phyloP scores from a whole-genome alignment of 2,329 filamentous ascomycete species.

The Diplodia intermedia region DNA sequence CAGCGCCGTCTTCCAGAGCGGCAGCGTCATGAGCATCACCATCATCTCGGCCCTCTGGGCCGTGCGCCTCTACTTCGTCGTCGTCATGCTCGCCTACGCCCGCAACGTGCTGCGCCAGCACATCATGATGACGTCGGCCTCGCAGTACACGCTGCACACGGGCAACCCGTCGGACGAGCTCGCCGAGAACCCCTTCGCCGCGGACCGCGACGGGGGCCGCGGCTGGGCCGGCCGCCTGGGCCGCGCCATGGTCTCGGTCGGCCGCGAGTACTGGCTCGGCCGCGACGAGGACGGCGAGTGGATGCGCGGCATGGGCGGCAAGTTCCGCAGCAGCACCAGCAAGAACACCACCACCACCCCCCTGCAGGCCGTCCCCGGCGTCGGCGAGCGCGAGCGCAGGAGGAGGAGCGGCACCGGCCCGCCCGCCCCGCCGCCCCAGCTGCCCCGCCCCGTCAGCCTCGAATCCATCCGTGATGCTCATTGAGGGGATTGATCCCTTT shows the following conservation, averaged over 20 bases:
- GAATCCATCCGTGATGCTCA: conserved; percentile 13
- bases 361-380: conserved; percentile 51
- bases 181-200: conserved; percentile 73
- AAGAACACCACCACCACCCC: conserved; percentile 50
- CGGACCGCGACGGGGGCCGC: conserved; percentile 73
- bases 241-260: conserved; percentile 76
- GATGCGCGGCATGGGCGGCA: conserved; percentile 68
- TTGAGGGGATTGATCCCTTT: background rate
- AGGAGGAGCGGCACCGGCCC: conserved; percentile 68
- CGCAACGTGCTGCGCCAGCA: conserved; percentile 76
- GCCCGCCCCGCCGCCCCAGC: conserved; percentile 46
- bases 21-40: conserved; percentile 76
- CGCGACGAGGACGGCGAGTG: conserved; percentile 70
- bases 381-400: conserved; percentile 65
- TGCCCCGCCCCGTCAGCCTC: conserved; percentile 24
- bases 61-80: conserved; percentile 80
- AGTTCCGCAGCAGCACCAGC: conserved; percentile 51
- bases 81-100: conserved; percentile 84
- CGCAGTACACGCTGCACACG: conserved; percentile 34
- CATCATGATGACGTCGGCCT: conserved; percentile 53
- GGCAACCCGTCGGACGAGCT: conserved; percentile 44
- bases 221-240: conserved; percentile 82
- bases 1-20: conserved; percentile 69
- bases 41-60: conserved; percentile 77
- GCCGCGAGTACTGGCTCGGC: conserved; percentile 82